Evolutionary conservation across 2,329 filamentous ascomycete species (phyloP), one percentile per base, ranked within the genome.

Genomic region (Xylariaceae sp.): DNA sequence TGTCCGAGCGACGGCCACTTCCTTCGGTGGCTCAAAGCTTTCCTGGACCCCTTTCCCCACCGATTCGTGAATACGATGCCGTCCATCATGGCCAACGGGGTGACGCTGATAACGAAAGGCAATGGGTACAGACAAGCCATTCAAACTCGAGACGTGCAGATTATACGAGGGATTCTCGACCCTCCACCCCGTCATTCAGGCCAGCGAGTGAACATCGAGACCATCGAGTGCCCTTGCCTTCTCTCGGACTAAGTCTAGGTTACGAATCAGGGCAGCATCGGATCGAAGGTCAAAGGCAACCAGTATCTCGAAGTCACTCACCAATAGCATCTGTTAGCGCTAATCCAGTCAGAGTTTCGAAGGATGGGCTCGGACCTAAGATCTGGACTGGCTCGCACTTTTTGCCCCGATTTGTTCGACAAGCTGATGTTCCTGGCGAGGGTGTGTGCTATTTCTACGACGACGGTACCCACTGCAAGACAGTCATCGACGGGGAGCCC

Each of bases 361-460:
- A 83, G 64, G 81, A 85, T 62, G 78, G 77, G 1, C 68, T 85
- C 12, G 82, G 82, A 0, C 82, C 83, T 11, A 85, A 85, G 70
- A 86, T 86, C 51, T 86, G 83, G 83, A 85, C 82, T 1, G 83
- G 83, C 22, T 82, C 78, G 2, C 81, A 85, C 51, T 86, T 85
- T 57, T 66, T 86, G 47, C 83, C 83, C n/a, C 75, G 82, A 12
- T 86, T 85, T 58, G 76, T 86, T 22, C 74, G 77, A 43, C 76
- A 81, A 39, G 78, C 78, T 22, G 83, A 87, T 47, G 81, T 94
- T 4, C 82, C 86, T 0, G 89, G 88, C 9, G 87, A 94, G 67
- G 89, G 89, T 2, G 68, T 87, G 61, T 94, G 88, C 71, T 94
- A 90, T 64, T 85, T 94, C 54, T 94, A 94, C 65, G 89, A 92